Conservation (phyloP, 306 rosid genomes). For the Styphnolobium japonicum region DNA sequence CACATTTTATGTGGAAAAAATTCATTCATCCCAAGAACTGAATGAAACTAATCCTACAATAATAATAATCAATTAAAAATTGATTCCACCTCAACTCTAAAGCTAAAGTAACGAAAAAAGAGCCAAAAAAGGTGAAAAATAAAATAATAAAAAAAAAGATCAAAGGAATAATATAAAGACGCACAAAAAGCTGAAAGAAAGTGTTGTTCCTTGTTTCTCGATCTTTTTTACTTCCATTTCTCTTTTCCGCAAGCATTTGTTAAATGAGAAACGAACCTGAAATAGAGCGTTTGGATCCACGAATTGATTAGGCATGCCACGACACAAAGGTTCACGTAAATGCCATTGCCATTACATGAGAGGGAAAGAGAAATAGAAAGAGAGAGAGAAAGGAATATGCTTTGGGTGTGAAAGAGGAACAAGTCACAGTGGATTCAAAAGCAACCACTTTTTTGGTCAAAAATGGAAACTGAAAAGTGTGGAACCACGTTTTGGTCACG, state of each 20-base stretch:
- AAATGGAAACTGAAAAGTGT: conserved; percentile 17
- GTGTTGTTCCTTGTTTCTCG: neutral
- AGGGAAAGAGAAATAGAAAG: neutral
- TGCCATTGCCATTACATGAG: neutral
- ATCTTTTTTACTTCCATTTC: neutral
- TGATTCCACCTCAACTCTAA: neutral
- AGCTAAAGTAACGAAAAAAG: neutral
- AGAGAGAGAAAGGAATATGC: conserved; percentile 46
- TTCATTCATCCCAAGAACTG: neutral
- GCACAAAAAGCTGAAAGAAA: neutral
- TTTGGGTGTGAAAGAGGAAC: conserved; percentile 30
- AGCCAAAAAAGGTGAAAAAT: too few species aligned
- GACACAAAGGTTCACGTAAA: neutral
- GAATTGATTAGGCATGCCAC: conserved; percentile 15
- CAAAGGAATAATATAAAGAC: neutral
- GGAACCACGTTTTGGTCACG: neutral
- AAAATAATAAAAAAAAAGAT: too few species aligned
- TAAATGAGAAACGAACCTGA: neutral
- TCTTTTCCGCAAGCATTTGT: neutral
- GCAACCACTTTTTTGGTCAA: conserved; percentile 16
- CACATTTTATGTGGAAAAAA: neutral
- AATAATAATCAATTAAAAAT: neutral
- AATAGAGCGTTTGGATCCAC: conserved; percentile 22
- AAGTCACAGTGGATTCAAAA: conserved; percentile 32
- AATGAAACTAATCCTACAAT: neutral